Evolutionary conservation across 1,139 yeast species (phyloP), one percentile per base, ranked within the genome.

Genomic region (Entelexis paramagnoliae): DNA sequence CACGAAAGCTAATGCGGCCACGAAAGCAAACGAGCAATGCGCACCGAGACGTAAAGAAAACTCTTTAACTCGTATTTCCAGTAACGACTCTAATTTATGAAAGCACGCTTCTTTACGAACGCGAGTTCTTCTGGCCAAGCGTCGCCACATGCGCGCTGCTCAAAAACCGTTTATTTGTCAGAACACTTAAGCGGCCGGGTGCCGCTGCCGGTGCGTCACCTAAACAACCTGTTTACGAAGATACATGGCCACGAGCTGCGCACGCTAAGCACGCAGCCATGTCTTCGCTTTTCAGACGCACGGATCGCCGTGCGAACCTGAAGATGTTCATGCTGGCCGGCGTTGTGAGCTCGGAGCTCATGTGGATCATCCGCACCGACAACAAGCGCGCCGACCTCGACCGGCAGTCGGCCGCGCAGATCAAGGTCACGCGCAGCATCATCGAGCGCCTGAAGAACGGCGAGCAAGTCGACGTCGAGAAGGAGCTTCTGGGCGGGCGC

Each of bases 311-410:
- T 22, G 39, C 43, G 7, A 45, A 42, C 20, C n/a, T 52, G n/a
- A 24, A 43, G 17, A 40, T 51, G 22, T 54, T 54, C 32, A 7
- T 59, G 29, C 51, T 59, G 16, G 57, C 53, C 14, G 61, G 62
- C 34, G 24, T 51, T 6, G 60, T 57, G n/a, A 32, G 58, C 39
- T 50, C 56, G 16, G 62, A 59, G 53, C 57, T 59, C 24, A 52
- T 54, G 56, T 59, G 60, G 60, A 51, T 59, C 26, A 59, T 59
- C 16, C 49, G 59, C 17, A 46, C 49, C 9, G 57, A 57, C 19
- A 58, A 59, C 41, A 52, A 50, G 29, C 49, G 51, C 4, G 54
- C 54, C 4, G 53, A 49, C 34, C 45, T 56, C 28, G 51, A 50
- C 19, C 46, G 55, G 13, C 38, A 50, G n/a, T 29, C 55, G 29